Conservation (phyloP, 2,329 filamentous ascomycete genomes). For the Colletotrichum sp. region DNA sequence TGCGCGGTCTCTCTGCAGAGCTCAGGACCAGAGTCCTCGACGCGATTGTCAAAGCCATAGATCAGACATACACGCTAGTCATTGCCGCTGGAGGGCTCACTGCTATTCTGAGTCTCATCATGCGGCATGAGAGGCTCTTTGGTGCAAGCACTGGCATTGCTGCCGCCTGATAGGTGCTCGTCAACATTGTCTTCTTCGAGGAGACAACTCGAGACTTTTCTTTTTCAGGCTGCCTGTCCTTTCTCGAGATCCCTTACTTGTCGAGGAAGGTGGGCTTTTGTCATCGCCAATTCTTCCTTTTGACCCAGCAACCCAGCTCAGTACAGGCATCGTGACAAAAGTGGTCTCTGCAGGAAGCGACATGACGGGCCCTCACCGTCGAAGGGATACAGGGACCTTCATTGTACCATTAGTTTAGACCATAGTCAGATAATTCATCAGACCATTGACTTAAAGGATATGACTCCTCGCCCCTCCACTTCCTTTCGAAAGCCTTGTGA, state of each 20-base stretch:
- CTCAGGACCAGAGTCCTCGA: background rate
- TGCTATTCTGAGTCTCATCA: constrained; percentile 31
- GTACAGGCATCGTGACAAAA: background rate
- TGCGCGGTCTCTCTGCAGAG: background rate
- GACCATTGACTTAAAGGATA: background rate
- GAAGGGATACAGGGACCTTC: background rate
- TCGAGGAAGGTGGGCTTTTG: no score
- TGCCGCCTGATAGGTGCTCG: background rate
- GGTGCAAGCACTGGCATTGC: background rate
- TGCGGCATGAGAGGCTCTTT: constrained; percentile 40
- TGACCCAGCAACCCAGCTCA: background rate
- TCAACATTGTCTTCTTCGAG: background rate
- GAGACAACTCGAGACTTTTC: background rate
- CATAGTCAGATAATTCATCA: background rate
- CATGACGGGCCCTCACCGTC: fast-evolving
- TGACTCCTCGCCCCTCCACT: background rate
- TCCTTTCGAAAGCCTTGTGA: background rate
- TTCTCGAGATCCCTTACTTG: background rate
- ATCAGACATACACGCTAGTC: constrained; percentile 32
- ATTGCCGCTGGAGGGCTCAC: constrained; percentile 34
- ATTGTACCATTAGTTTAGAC: background rate
- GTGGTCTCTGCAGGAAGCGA: background rate
- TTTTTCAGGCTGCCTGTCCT: background rate
- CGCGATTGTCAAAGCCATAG: background rate
- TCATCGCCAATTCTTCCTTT: background rate